Base-by-base conservation (phyloP, 495 filamentous ascomycete genomes). In the Aspergillus homomorphus region DNA sequence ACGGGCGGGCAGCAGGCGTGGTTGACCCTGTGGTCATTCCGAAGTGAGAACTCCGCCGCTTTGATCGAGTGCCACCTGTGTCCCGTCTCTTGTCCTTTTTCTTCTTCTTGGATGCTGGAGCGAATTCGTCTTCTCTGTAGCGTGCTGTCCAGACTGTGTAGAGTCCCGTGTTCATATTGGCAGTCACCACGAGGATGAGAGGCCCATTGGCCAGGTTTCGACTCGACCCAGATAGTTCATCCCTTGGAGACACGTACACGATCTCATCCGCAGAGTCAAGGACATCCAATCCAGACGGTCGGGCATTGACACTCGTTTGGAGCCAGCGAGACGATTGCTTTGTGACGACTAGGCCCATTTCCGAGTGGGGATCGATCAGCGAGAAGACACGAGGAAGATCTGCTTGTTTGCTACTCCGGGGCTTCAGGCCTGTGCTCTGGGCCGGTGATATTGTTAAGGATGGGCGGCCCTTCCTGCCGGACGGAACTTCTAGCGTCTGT, bases 31-130 rank as follows among this genome's bases (percentile, higher is more conserved):
- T 91, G 8, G 82, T 77, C 56, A 91, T 76, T 16, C 84, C 86
- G n/a, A 87, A 89, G 81, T 89, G 80, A 81, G 94, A 98, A 67
- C 92, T 97, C 53, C 94, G 84, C 26, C 92, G 79, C 54, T 83
- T 80, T n/a, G 80, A 80, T 20, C 82, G 80, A n/a, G 82, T 80
- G 6, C 81, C 81, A 59, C 78, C 84, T 42, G 72, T 74, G 59
- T 78, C 75, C 53, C 76, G 70, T 56, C 75, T 72, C 48, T 73
- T 69, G 55, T 77, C 77, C 44, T 74, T 71, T 50, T 73, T 69
- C 56, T 77, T 77, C 43, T 74, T 71, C 26, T 77, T 78, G 16
- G 77, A 70, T 12, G 82, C 79, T n/a, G 79, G 75, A 21, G 82
- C 78, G 20, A 63, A 62, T 44, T 83, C 78, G 24, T 82, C 82